Evolutionary conservation across 2,329 filamentous ascomycete genomes (phyloP), one percentile per base, ranked within the genome.

Genomic region (Thermomyces lanuginosus): DNA sequence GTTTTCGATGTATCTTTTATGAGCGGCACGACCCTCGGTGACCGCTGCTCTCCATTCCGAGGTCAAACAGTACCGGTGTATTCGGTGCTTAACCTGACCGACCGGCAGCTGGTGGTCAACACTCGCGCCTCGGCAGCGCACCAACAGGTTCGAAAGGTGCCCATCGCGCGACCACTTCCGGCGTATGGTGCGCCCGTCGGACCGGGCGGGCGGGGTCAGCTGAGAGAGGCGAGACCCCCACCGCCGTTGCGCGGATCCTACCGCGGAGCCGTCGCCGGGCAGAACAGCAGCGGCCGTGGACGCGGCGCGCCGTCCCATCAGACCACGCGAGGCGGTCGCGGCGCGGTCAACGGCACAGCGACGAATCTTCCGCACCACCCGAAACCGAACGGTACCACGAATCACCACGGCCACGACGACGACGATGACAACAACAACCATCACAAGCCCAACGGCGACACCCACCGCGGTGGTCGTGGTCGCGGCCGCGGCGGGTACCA

Each of bases 1-100:
- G 75, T 98, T 5, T 98, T 92, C 55, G 91, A 98, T 49, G 70
- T 72, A 8, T 78, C 82, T 0, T 98, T 98, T 54, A 95, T 98
- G 84, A 92, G 83, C 45, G 89, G 89, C 36, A 93, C 84, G 2
- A 89, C 80, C 0, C 66, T 98, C 9, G 79, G 81, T 32, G 83
- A 84, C 30, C 76, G 89, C 32, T 92, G 86, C 47, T 82, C 83
- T 14, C 74, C 81, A 19, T 98, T 98, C 71, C 73, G 86, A 18
- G 89, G 89, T 27, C 84, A 89, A 49, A 93, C 89, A 0, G 83
- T 98, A 3, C 72, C 82, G 2, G 70, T 76, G 5, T 77, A 78
- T n/a, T 78, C 80, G 1, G 83, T 95, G 2, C 66, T 98, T 17
- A 98, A 98, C 55, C 61, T 92, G 30, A 76, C 75, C 1, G 64